Conservation (phyloP, 495 filamentous ascomycete species). For the Haplographium delicatum region DNA sequence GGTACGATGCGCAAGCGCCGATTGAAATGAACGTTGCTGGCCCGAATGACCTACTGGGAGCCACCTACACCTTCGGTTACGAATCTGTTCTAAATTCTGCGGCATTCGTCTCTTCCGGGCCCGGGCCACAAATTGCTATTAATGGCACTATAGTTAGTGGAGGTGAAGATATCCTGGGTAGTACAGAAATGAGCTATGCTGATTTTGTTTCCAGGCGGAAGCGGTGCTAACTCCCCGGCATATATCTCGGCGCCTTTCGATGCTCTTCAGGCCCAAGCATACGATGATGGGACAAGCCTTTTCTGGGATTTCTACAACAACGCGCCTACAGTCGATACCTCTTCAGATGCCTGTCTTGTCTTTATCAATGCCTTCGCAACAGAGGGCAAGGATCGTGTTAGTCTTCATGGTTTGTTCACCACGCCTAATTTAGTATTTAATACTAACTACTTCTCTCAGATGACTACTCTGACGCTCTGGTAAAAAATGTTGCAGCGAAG, state of each 20-base stretch:
- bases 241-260: constrained; percentile 47
- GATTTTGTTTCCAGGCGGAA: constrained; percentile 8
- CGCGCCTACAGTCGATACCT: constrained; percentile 35
- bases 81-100: constrained; percentile 2
- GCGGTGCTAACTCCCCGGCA: constrained; percentile 13
- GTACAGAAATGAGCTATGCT: neutral
- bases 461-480: constrained; percentile 49
- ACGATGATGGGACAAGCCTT: constrained; percentile 49
- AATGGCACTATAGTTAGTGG: constrained; percentile 82
- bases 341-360: constrained; percentile 61
- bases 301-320: constrained; percentile 40
- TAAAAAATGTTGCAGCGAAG: constrained; percentile 47
- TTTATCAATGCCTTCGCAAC: constrained; percentile 57
- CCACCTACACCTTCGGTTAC: constrained; percentile 3
- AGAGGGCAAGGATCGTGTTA: constrained; percentile 45
- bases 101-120: neutral
- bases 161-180: neutral
- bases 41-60: neutral
- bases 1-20: constrained; percentile 37
- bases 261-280: constrained; percentile 48
- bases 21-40: neutral
- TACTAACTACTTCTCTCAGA: constrained; percentile 45
- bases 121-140: constrained; percentile 57
- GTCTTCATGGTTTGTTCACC: constrained; percentile 38
- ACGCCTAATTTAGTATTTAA: constrained; percentile 1